Base-by-base conservation (phyloP, 805 yeast genomes). In the Pichia sporocuriosa region DNA sequence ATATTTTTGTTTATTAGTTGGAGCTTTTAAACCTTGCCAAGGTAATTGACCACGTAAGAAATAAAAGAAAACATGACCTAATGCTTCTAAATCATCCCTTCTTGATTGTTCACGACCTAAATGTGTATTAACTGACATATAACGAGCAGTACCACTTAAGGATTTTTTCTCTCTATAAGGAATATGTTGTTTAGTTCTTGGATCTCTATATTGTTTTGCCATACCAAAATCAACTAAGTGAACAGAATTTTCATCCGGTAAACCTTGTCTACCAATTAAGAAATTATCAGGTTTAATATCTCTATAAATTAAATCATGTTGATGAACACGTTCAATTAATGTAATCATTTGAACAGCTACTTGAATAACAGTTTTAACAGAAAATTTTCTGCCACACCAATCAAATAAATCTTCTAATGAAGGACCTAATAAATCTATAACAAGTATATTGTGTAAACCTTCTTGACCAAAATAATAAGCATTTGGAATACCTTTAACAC, bases 401-500 rank as follows among this genome's bases (percentile, higher is more conserved):
- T 93, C 98, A 63, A 93, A 93, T 51, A 93, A 69, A 64, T 93
- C 98, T 61, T 93, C 98, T 49, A 93, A 70, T 1, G 95, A 84
- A 9, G 98, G 98, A 11, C 98, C 98, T 55, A 93, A 72, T 34
- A 93, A 72, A 61, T 93, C 98, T 54, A 93, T 93, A 29, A 93
- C 96, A 49, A 93, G 69, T 39, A 93, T 88, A 62, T 90, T 89
- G 69, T 93, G 97, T 46, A 93, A 76, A 25, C 98, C 97, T 66
- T 93, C 98, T 61, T 93, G 97, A 45, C 98, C 98, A 62, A 90
- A 90, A 62, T 88, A 93, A 67, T 93, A 93, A n/a, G 96, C 97
- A 55, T 81, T 79, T 39, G 98, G 98, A 40, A 93, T 81, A 36
- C 97, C 97, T 33, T 69, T 72, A 39, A 81, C 74, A 16, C 94